Evolutionary conservation across 1,284 basidiomycete genomes (phyloP).

Genomic region (Cryptococcus floricola): DNA sequence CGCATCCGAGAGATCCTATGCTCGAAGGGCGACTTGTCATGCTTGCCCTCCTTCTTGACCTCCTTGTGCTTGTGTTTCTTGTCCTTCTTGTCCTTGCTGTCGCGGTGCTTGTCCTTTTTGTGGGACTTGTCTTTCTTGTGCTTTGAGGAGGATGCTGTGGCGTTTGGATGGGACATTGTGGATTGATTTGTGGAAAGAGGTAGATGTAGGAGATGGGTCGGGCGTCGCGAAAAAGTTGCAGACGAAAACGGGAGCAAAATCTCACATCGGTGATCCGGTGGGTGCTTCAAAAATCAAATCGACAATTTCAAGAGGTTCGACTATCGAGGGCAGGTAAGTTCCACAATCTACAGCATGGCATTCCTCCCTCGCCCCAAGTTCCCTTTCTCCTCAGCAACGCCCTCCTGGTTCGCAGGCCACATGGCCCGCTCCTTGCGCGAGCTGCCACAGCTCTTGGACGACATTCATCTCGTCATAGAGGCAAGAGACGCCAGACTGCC

Average conservation of each 20-base stretch:
- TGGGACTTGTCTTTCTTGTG: slow-evolving; percentile 13
- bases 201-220: neutral
- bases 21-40: slow-evolving; percentile 55
- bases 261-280: neutral
- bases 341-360: slow-evolving; percentile 15
- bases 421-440: slow-evolving; percentile 84
- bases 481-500: slow-evolving; percentile 89
- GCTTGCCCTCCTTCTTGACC: slow-evolving; percentile 2
- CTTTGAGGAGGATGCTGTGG: slow-evolving; percentile 16
- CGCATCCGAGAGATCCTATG: slow-evolving; percentile 63
- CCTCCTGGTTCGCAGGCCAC: slow-evolving; percentile 96
- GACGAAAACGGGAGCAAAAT: neutral
- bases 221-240: neutral
- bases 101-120: slow-evolving; percentile 8
- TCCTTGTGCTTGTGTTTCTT: slow-evolving; percentile 7
- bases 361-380: slow-evolving; percentile 48
- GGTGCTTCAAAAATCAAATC: neutral
- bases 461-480: slow-evolving; percentile 89
- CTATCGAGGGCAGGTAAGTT: neutral
- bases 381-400: slow-evolving; percentile 54
- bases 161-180: slow-evolving; percentile 13
- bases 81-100: slow-evolving; percentile 4
- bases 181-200: neutral
- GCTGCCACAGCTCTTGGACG: slow-evolving; percentile 69
- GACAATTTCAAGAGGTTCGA: neutral